Percentiles rank a stretch among this genome's conserved stretches.
Evolutionary conservation across 805 yeast genomes (phyloP).

Genomic region (Saccharomycopsis guyanensis): DNA sequence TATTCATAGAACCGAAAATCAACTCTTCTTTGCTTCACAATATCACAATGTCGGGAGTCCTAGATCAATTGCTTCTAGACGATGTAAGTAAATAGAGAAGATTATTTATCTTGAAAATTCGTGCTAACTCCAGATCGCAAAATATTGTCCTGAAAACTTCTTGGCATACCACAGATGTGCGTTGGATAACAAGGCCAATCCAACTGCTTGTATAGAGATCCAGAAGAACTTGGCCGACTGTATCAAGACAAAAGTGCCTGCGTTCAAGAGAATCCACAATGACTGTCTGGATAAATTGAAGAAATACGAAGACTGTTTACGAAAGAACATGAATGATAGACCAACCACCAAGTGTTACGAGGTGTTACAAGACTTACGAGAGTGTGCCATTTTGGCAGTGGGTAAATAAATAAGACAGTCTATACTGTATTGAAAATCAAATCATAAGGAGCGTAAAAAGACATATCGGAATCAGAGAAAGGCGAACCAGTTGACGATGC

Average conservation of each 20-base stretch:
- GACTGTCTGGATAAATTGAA: conserved; percentile 51
- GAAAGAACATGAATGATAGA: conserved; percentile 32
- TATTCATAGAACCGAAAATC: no score
- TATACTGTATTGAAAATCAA: neutral
- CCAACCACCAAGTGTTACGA: conserved; percentile 43
- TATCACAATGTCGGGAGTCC: conserved; percentile 34
- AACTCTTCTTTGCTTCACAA: no score
- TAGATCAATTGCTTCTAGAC: conserved; percentile 70
- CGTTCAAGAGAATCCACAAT: conserved; percentile 59
- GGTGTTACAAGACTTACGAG: conserved; percentile 48
- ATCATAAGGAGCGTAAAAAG: neutral
- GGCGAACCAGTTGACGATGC: no score
- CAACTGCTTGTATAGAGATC: conserved; percentile 42
- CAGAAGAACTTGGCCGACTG: conserved; percentile 56
- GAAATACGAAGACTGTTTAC: conserved; percentile 60
- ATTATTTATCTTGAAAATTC: neutral
- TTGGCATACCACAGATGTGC: conserved; percentile 69
- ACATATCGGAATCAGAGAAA: neutral
- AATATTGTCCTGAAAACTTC: conserved; percentile 66
- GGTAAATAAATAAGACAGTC: neutral
- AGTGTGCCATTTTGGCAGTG: conserved; percentile 46
- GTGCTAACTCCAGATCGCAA: conserved; percentile 41
- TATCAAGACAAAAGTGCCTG: conserved; percentile 58
- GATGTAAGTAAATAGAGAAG: conserved; percentile 38
- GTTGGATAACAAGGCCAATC: conserved; percentile 36